phyloP scores from a whole-genome alignment of 768 basidiomycete genomes.

The Mycena amicta region DNA sequence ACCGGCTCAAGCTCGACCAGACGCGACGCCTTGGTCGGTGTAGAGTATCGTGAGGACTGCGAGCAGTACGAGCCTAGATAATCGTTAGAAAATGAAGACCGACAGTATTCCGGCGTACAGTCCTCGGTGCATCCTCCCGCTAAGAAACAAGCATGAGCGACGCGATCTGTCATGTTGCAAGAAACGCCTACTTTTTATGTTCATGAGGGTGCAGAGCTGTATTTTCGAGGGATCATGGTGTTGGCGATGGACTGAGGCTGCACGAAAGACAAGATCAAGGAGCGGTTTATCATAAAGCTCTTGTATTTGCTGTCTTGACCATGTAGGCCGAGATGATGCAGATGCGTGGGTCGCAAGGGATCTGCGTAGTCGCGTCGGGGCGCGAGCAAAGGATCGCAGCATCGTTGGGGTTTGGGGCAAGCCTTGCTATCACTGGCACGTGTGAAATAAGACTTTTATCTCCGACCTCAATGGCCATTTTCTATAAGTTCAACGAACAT shows the following conservation, averaged over 20 bases:
- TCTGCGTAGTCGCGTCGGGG: slow-evolving; percentile 39
- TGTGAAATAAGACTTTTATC: neutral
- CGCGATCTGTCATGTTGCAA: slow-evolving; percentile 28
- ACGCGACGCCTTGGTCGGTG: slow-evolving; percentile 84
- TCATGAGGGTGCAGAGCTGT: slow-evolving; percentile 96
- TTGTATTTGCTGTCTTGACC: slow-evolving; percentile 82
- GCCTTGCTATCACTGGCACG: neutral
- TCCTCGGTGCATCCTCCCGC: slow-evolving; percentile 97
- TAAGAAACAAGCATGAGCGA: slow-evolving; percentile 32
- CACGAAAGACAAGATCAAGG: slow-evolving; percentile 85
- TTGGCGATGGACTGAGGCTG: slow-evolving; percentile 82
- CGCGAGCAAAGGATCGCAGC: slow-evolving; percentile 39
- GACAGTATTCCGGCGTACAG: slow-evolving; percentile 55
- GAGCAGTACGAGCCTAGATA: slow-evolving; percentile 90
- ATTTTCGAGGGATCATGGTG: slow-evolving; percentile 89
- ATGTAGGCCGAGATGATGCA: slow-evolving; percentile 55
- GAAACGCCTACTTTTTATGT: slow-evolving; percentile 85
- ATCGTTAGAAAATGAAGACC: slow-evolving; percentile 4
- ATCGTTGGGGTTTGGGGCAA: slow-evolving; percentile 29
- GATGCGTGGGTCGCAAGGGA: slow-evolving; percentile 67
- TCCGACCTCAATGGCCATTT: neutral
- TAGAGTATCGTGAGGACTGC: slow-evolving; percentile 92
- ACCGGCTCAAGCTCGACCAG: slow-evolving; percentile 91
- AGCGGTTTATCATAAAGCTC: slow-evolving; percentile 83
- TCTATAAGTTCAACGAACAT: neutral